Base-by-base conservation (phyloP, 164 flowering plant genomes). In the Chimonanthus salicifolius region DNA sequence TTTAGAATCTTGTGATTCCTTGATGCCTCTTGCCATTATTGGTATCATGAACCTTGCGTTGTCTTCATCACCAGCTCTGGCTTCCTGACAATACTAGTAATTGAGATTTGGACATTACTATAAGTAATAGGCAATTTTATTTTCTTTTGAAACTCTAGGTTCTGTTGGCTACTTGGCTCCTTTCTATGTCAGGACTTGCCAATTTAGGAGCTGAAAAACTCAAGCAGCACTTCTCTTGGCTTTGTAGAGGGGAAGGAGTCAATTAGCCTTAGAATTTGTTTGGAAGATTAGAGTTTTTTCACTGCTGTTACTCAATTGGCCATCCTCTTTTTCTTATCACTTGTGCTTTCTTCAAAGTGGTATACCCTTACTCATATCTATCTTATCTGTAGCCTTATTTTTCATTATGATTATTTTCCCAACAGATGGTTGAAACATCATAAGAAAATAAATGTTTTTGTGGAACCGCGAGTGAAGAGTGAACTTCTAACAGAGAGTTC, bases 371-470 rank as follows among this genome's bases (percentile, higher is more conserved):
- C 50, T 68, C 16, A 54, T 6, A 48, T 68, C n/a, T 47, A n/a
- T 48, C 16, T n/a, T n/a, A 18, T 63, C 60, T 3, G 3, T 8
- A n/a, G 6, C 21, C 20, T 48, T n/a, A 68, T 8, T 68, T n/a
- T 47, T 68, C 51, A 11, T 5, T 68, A 54, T 47, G 11, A 15
- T 47, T 68, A 9, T 47, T 47, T 47, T 68, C 15, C 15, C 49
- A 43, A n/a, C 82, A 96, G 99, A 84, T 95, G 98, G 99, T 80
- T 95, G 84, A 91, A 82, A 76, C 89, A 91, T 78, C 78, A 85
- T 63, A 90, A 87, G 80, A 84, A 82, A 51, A 76, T 96, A 48
- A 79, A 84, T 49, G 75, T 96, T 70, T 85, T 84, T 74, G 99
- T 94, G 79, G 99, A 96, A 77, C 98, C 99, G 72, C 89, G 91